These are phyloP conservation scores for Pseudogymnoascus sp. DNA, from an alignment of 2,329 filamentous ascomycete genomes.

Conservation along the genomic window DNA sequence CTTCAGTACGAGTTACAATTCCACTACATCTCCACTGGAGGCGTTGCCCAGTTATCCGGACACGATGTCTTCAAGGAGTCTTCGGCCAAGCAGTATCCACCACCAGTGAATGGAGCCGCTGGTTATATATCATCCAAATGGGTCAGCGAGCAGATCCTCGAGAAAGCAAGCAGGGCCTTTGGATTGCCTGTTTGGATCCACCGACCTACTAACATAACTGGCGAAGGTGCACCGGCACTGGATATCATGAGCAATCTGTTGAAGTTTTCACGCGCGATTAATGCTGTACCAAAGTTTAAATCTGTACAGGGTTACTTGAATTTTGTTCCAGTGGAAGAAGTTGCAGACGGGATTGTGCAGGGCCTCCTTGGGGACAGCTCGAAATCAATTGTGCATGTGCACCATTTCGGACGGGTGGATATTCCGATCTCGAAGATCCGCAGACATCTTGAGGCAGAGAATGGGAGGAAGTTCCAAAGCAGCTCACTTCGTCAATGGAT, in stretches of 20 bases:
- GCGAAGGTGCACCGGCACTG: constrained; percentile 10
- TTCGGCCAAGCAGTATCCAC: constrained; percentile 15
- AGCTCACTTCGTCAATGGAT: background rate
- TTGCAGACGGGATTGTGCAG: constrained; percentile 9
- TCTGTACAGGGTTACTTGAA: constrained; percentile 9
- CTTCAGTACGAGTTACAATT: constrained; percentile 26
- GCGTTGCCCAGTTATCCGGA: constrained; percentile 16
- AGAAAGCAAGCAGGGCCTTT: constrained; percentile 16
- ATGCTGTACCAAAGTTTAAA: constrained; percentile 10
- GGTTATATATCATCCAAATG: constrained; percentile 31
- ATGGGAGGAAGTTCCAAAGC: background rate
- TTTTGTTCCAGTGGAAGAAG: constrained; percentile 7
- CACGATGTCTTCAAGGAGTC: background rate
- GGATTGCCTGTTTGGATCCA: constrained; percentile 26
- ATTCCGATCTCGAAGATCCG: background rate
- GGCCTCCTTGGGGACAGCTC: background rate
- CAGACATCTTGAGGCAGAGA: background rate
- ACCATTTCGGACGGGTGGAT: background rate
- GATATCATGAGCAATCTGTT: constrained; percentile 14
- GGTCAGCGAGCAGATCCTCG: constrained; percentile 29
- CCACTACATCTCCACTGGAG: constrained; percentile 32
- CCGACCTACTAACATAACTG: constrained; percentile 20
- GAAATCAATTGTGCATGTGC: background rate
- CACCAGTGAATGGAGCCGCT: constrained; percentile 22
- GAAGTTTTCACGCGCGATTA: constrained; percentile 7